Percentiles rank a stretch among this genome's conserved stretches.
Conservation (phyloP, 306 rosid species). For the Citrullus amarus region DNA sequence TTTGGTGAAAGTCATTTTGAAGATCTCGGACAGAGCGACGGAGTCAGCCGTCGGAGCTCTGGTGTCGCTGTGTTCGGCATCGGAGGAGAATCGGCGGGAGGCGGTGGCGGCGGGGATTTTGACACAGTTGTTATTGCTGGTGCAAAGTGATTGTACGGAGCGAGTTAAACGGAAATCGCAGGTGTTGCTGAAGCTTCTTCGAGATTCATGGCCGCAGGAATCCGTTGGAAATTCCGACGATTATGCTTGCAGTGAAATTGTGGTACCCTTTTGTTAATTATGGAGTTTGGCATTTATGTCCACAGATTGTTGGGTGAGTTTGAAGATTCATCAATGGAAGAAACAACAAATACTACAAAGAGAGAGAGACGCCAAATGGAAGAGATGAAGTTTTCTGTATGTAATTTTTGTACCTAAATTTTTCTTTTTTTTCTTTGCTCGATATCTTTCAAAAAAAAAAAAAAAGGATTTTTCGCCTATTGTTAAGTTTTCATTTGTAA, state of each 20-base stretch:
- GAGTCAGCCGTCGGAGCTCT: constrained; percentile 89
- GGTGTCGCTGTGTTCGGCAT: constrained; percentile 61
- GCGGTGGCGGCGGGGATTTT: constrained; percentile 80
- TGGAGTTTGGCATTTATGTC: neutral
- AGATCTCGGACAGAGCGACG: constrained; percentile 75
- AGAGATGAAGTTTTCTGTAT: neutral
- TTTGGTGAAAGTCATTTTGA: constrained; percentile 69
- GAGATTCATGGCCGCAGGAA: constrained; percentile 96
- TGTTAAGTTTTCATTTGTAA: neutral
- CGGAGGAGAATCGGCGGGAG: constrained; percentile 45
- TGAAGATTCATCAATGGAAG: neutral
- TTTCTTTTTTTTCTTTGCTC: neutral
- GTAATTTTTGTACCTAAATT: constrained; percentile 5
- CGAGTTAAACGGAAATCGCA: constrained; percentile 93
- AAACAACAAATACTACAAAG: neutral
- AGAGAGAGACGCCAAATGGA: neutral
- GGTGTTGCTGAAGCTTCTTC: constrained; percentile 75
- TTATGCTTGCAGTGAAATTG: constrained; percentile 64
- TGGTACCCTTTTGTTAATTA: constrained; percentile 28
- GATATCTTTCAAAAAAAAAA: neutral
- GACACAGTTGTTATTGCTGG: constrained; percentile 64
- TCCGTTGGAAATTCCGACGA: constrained; percentile 75
- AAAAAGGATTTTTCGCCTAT: neutral
- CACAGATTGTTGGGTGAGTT: neutral
- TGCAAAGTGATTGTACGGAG: constrained; percentile 89